Conservation (phyloP, 169 alveolate species). For the Plasmodium cynomolgi region DNA sequence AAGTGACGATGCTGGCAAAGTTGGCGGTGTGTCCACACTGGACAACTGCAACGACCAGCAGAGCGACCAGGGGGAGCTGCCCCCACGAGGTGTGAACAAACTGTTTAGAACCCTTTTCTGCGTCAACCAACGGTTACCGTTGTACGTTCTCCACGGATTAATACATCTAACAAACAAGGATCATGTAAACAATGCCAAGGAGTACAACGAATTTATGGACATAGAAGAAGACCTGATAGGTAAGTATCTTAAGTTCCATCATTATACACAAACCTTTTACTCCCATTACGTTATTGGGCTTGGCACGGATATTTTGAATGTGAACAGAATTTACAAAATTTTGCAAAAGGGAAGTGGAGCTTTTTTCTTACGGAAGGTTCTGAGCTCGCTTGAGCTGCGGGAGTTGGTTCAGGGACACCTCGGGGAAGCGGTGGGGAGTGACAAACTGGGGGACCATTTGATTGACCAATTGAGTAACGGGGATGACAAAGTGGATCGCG, state of each 20-base stretch:
- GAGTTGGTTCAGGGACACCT: slow-evolving; percentile 10
- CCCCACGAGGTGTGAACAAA: slow-evolving; percentile 41
- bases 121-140: slow-evolving; percentile 40
- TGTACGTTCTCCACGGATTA: slow-evolving; percentile 61
- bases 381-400: slow-evolving; percentile 16
- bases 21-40: background rate
- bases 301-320: slow-evolving; percentile 55
- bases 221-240: slow-evolving; percentile 32
- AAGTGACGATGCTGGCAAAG: background rate
- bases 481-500: background rate
- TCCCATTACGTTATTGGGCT: slow-evolving; percentile 44
- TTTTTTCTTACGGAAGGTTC: slow-evolving; percentile 32
- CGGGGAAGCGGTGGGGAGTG: background rate
- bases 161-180: slow-evolving; percentile 61
- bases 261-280: slow-evolving; percentile 44
- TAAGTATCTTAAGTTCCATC: slow-evolving; percentile 35
- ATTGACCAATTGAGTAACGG: background rate
- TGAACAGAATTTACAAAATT: slow-evolving; percentile 47
- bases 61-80: background rate
- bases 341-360: slow-evolving; percentile 1
- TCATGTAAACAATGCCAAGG: slow-evolving; percentile 46
- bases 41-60: background rate
- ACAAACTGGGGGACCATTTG: background rate
- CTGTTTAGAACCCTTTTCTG: slow-evolving; percentile 25
- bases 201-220: slow-evolving; percentile 63